Percentiles rank a stretch among this genome's conserved stretches.
Evolutionary conservation across 2,329 filamentous ascomycete genomes (phyloP).

Genomic region (Shiraia sp.): DNA sequence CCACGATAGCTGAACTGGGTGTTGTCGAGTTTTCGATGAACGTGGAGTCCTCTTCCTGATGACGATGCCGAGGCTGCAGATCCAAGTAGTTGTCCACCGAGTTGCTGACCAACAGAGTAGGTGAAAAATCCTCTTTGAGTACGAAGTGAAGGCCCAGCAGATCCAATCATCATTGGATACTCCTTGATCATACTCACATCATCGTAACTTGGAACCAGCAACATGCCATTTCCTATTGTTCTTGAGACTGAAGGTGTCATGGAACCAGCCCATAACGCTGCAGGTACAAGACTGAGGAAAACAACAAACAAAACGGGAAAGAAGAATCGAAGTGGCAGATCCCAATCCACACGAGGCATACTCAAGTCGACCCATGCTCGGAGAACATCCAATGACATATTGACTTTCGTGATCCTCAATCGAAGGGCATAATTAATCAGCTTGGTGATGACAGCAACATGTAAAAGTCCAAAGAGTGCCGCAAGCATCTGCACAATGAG

Average conservation of each 20-base stretch:
- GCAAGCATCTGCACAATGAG: slow-evolving; percentile 30
- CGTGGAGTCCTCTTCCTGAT: slow-evolving; percentile 9
- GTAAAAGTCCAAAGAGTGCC: slow-evolving; percentile 32
- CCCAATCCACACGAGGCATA: slow-evolving; percentile 30
- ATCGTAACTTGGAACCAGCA: slow-evolving; percentile 27
- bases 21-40: slow-evolving; percentile 34
- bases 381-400: slow-evolving; percentile 29
- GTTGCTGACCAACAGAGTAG: slow-evolving; percentile 29
- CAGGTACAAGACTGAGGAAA: slow-evolving; percentile 29
- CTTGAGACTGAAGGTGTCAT: slow-evolving; percentile 28
- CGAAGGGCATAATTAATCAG: slow-evolving; percentile 35
- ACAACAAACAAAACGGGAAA: slow-evolving; percentile 25
- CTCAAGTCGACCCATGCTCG: slow-evolving; percentile 34
- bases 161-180: slow-evolving; percentile 31
- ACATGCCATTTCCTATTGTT: slow-evolving; percentile 17
- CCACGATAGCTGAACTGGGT: slow-evolving; percentile 32
- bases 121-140: slow-evolving; percentile 31
- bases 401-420: slow-evolving; percentile 25
- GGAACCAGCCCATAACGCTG: slow-evolving; percentile 35
- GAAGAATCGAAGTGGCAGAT: slow-evolving; percentile 34
- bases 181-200: slow-evolving; percentile 31
- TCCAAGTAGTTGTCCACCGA: slow-evolving; percentile 27
- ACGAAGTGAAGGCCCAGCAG: slow-evolving; percentile 25
- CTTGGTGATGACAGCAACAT: slow-evolving; percentile 31
- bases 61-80: slow-evolving; percentile 30